phyloP scores from a whole-genome alignment of 306 rosid species.

The Hylodesmum podocarpum region DNA sequence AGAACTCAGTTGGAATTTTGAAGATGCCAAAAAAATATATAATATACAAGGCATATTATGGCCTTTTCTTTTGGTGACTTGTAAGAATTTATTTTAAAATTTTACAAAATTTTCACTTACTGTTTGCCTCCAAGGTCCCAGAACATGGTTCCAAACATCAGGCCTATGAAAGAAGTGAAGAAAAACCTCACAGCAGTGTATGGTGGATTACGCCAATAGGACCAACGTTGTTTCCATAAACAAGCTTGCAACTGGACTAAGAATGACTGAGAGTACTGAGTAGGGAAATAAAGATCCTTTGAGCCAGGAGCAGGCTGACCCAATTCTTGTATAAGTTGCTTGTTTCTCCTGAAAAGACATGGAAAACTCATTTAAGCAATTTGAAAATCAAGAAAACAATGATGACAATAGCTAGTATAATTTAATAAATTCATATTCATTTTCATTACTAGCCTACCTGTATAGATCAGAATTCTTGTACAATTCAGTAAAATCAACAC shows the following conservation, averaged over 20 bases:
- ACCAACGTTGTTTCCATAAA: constrained; percentile 72
- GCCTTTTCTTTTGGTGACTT: background rate
- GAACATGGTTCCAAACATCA: constrained; percentile 49
- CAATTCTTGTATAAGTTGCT: constrained; percentile 60
- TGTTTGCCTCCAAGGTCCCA: constrained; percentile 48
- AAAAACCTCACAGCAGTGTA: constrained; percentile 51
- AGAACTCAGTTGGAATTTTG: background rate
- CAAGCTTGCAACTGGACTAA: constrained; percentile 70
- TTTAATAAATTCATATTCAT: background rate
- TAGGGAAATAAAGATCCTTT: constrained; percentile 62
- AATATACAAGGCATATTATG: too few relatives aligned
- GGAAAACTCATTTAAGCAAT: constrained; percentile 8
- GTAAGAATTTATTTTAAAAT: background rate
- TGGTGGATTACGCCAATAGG: constrained; percentile 59
- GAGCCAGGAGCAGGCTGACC: constrained; percentile 56
- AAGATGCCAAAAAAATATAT: background rate
- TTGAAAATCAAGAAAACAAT: background rate
- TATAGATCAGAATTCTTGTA: constrained; percentile 64
- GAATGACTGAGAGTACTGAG: constrained; percentile 60
- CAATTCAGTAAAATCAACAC: constrained; percentile 56
- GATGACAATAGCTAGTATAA: background rate
- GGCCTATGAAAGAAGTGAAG: constrained; percentile 41
- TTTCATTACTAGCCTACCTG: constrained; percentile 30
- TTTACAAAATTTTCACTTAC: constrained; percentile 25
- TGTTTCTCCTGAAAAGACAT: constrained; percentile 67